Evolutionary conservation across 1,139 yeast species (phyloP).

Genomic region (Sugiyamaella xylanicola): DNA sequence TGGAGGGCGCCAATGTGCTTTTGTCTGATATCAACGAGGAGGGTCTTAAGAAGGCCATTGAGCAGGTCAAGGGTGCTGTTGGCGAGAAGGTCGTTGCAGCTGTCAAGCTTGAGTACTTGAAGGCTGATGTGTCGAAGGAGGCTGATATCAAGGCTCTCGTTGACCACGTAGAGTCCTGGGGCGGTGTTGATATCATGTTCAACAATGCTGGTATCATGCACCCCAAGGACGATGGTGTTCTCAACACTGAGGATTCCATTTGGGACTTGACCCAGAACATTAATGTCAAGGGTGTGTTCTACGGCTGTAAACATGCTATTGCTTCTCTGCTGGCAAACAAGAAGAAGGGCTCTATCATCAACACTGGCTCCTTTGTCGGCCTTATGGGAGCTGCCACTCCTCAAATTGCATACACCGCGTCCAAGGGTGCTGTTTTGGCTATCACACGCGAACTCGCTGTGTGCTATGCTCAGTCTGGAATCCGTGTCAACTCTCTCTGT

Average conservation of each 20-base stretch:
- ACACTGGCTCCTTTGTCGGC: conserved; percentile 66
- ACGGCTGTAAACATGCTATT: conserved; percentile 57
- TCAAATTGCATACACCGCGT: conserved; percentile 46
- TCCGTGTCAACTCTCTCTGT: conserved; percentile 71
- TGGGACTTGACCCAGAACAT: conserved; percentile 56
- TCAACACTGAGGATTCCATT: conserved; percentile 46
- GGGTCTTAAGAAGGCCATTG: conserved; percentile 39
- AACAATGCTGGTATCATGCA: conserved; percentile 81
- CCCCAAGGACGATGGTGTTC: conserved; percentile 57
- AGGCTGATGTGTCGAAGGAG: conserved; percentile 44
- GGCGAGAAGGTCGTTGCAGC: conserved; percentile 29
- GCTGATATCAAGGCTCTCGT: conserved; percentile 43
- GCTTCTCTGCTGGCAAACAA: conserved; percentile 52
- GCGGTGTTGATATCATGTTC: conserved; percentile 64
- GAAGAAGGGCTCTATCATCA: conserved; percentile 59
- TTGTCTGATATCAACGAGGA: conserved; percentile 56
- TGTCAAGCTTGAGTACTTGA: conserved; percentile 34
- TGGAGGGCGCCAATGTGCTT: conserved; percentile 55
- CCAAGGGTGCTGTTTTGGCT: conserved; percentile 47
- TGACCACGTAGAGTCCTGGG: conserved; percentile 46
- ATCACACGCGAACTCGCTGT: conserved; percentile 68
- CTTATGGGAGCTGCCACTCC: conserved; percentile 48
- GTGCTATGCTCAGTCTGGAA: conserved; percentile 62
- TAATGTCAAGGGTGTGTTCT: conserved; percentile 60
- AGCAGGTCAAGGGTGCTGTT: conserved; percentile 33